Evolutionary conservation across 2,329 filamentous ascomycete genomes (phyloP), one percentile per base, ranked within the genome.

Genomic region (Botrytis hyacinthi): DNA sequence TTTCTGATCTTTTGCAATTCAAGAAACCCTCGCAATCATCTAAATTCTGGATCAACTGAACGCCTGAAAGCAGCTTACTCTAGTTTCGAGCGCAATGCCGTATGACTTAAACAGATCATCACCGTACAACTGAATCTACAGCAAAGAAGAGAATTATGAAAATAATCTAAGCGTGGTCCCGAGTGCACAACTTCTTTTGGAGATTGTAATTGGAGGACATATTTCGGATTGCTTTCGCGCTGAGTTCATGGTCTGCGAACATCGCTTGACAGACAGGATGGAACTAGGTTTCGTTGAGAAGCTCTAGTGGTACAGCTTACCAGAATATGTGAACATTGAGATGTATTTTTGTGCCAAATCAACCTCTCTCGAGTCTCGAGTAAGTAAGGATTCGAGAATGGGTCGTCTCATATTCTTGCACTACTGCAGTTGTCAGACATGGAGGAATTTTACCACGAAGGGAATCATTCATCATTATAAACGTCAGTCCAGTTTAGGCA

Each of bases 371-470:
- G 29, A 46, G 9, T n/a, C 22, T 51, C 44, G 29, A 46, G 9
- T 35, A 35, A n/a, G 35, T 29, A 61, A 37, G 29, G 29, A 37
- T 29, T 20, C 14, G 18, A 37, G 12, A 35, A 51, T 48, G 26
- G 29, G 22, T 14, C 16, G 14, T 37, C 46, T 35, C 22, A 29
- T 46, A 44, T 35, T 12, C 12, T 59, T 62, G 46, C 61, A 46
- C 32, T 54, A 62, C 35, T 65, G 35, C 69, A 65, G 20, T 42
- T n/a, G 26, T 54, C 60, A 26, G 44, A 42, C 26, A 29, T 65
- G 44, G 44, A 40, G 61, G 7, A 44, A 42, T 57, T 66, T 71
- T 71, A 57, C 60, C 70, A 71, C 44, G 35, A 71, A 65, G 29
- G 68, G 46, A 20, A 71, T 66, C 32, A 18, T 60, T 46, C 37